Base-by-base conservation (phyloP, 352 stramenopile species). In the Globisporangium alternatum region DNA sequence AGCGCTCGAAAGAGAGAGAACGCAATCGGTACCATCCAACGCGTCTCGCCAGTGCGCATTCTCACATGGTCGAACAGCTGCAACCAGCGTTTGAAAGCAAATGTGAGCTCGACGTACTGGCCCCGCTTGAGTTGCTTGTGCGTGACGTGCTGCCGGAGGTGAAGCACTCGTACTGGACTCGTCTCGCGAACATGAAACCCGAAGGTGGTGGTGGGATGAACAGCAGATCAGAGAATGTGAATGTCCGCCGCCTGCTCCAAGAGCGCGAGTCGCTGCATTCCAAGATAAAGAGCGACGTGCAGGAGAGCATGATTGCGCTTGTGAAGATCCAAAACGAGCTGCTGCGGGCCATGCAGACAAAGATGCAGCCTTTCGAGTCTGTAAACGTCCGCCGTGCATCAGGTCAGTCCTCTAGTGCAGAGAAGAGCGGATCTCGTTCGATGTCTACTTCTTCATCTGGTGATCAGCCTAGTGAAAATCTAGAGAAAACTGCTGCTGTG, bases 91-190 rank as follows among this genome's bases (percentile, higher is more conserved):
- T 88, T 47, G 76, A 79, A 17, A 67, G 66, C 33, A 69, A 71
- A 25, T 89, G 81, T 28, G 75, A 77, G 9, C 67, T 74, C 2
- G 56, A 70, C 58, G 80, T 92, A 25, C 51, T 89, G 1, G 62
- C 49, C 13, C 81, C 77, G 2, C 48, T 92, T 15, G 66, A 84
- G 58, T 53, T 53, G 45, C 57, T 90, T 6, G 73, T 77, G 37
- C 70, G 68, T 22, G 74, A 85, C 2, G 55, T 91, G 2, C 35
- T 94, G 3, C 81, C 81, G 0, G 85, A 94, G 44, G 73, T 94
- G 25, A 91, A 92, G 60, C 76, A 92, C 49, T 80, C 83, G 37
- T 92, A 89, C 64, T 94, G 85, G 85, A 89, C 78, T 15, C 71
- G 83, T 1, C 69, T 80, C 9, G 70, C 71, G 15, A 75, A 66